These are phyloP conservation scores for Capsicum rhomboideum DNA, from an alignment of 257 asterid genomes.

Conservation along the genomic window DNA sequence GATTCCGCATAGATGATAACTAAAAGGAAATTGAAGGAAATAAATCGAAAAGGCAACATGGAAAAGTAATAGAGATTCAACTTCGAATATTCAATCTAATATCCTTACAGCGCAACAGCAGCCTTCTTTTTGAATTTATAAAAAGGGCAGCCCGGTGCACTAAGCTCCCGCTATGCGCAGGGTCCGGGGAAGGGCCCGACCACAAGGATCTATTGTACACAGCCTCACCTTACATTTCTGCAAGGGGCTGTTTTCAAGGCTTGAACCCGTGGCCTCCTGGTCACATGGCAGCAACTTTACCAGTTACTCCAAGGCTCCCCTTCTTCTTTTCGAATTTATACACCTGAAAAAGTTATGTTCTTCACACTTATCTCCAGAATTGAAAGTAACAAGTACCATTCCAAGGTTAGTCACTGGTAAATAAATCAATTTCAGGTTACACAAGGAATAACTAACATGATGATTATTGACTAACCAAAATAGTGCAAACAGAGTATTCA, in stretches of 20 bases:
- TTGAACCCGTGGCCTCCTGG: too few relatives aligned
- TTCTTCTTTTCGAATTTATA: neutral
- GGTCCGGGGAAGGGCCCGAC: too few relatives aligned
- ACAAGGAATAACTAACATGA: neutral
- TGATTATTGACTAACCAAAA: neutral
- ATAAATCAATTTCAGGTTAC: neutral
- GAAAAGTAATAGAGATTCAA: neutral
- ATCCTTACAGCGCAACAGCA: neutral
- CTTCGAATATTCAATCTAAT: neutral
- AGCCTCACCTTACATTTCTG: too few relatives aligned
- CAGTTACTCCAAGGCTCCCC: too few relatives aligned
- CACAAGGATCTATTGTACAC: too few relatives aligned
- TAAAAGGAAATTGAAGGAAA: neutral
- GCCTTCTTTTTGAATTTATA: neutral
- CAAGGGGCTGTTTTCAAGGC: too few relatives aligned
- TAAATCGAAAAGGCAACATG: neutral
- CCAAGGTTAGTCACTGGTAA: neutral
- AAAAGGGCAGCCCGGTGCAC: too few relatives aligned
- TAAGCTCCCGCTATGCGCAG: too few relatives aligned
- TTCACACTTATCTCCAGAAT: neutral
- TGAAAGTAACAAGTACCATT: neutral
- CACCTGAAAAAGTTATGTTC: neutral
- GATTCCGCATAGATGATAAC: neutral
- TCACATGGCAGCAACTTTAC: too few relatives aligned
- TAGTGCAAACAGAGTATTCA: neutral